Conservation (phyloP, 116 monocot genomes). For the Cymodocea nodosa region DNA sequence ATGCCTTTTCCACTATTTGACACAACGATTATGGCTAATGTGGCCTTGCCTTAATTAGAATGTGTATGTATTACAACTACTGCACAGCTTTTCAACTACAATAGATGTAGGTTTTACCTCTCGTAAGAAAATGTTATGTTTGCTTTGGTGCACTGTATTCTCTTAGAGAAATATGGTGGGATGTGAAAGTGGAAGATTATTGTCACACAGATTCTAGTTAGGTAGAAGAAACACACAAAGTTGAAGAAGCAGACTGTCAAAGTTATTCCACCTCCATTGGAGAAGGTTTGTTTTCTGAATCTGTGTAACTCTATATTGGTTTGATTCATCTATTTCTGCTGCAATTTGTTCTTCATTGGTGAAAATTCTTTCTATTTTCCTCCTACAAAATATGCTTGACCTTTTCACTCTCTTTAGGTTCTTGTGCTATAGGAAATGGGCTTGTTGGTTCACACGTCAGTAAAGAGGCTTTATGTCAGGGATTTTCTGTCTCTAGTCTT, state of each 20-base stretch:
- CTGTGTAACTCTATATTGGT: neutral
- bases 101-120: too few species aligned
- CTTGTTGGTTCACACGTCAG: constrained; percentile 95
- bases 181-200: constrained; percentile 26
- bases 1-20: too few species aligned
- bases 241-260: constrained; percentile 71
- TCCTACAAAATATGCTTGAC: neutral
- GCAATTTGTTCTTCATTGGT: neutral
- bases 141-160: neutral
- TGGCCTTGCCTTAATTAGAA: too few species aligned
- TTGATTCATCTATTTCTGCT: neutral
- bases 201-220: constrained; percentile 54
- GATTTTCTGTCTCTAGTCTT: constrained; percentile 72
- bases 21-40: too few species aligned
- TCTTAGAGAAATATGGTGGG: constrained; percentile 5
- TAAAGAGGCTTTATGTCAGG: constrained; percentile 67
- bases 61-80: too few species aligned
- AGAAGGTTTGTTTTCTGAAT: constrained; percentile 33
- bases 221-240: constrained; percentile 65
- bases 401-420: constrained; percentile 25
- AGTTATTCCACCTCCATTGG: constrained; percentile 36
- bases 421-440: constrained; percentile 92
- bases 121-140: too few species aligned
- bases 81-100: too few species aligned
- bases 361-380: neutral